Percentiles rank a stretch among this genome's conserved stretches.
Evolutionary conservation across 352 stramenopile genomes (phyloP).

Genomic region (Phytophthora fragariae): DNA sequence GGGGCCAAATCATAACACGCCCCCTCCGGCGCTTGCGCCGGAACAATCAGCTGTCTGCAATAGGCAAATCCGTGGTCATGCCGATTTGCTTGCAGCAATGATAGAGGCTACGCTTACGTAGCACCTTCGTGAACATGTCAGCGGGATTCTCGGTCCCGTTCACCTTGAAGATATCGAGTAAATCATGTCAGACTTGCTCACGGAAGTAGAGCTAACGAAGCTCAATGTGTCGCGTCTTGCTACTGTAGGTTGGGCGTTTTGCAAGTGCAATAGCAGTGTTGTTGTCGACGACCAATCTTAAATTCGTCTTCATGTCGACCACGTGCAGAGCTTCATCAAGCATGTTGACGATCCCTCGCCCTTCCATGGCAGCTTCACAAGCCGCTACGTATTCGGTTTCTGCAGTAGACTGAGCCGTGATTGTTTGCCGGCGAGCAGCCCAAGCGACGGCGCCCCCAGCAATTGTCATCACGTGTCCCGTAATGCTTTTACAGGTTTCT

Average conservation of each 20-base stretch:
- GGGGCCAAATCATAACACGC: neutral
- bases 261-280: conserved; percentile 14
- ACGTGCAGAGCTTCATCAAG: conserved; percentile 17
- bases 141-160: neutral
- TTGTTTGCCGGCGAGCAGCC: conserved; percentile 19
- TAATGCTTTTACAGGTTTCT: conserved; percentile 21
- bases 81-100: too few relatives aligned
- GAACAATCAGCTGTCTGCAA: too few relatives aligned
- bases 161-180: neutral
- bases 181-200: neutral
- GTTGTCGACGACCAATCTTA: conserved; percentile 15
- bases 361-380: conserved; percentile 23
- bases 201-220: conserved; percentile 2
- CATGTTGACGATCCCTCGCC: conserved; percentile 18
- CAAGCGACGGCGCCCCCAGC: conserved; percentile 17
- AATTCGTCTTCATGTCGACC: neutral
- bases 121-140: neutral
- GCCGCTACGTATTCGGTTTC: conserved; percentile 26
- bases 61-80: too few relatives aligned
- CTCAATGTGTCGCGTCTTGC: conserved; percentile 3
- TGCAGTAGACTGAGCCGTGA: conserved; percentile 18
- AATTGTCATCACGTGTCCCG: conserved; percentile 16
- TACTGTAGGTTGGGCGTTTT: conserved; percentile 15
- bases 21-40: too few relatives aligned
- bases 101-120: neutral